Percentiles rank a stretch among this genome's conserved stretches.
phyloP scores from a whole-genome alignment of 2,329 filamentous ascomycete genomes.

The Trichoderma citrinoviride region DNA sequence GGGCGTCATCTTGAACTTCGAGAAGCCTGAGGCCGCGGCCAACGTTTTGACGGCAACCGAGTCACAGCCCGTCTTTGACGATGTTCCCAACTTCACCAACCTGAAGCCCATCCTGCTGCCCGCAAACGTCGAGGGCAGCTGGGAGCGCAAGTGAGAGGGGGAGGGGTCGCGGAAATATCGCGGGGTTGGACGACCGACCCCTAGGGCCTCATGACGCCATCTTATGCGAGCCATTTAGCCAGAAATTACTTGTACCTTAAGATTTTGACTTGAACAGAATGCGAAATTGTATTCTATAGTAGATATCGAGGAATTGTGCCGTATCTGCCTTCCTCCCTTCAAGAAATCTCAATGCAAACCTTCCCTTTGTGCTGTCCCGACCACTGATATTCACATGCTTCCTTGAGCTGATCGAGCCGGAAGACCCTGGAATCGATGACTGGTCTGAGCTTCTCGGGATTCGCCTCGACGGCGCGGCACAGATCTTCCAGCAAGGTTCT shows the following conservation, averaged over 20 bases:
- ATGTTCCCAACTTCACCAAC: constrained; percentile 14
- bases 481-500: not conserved
- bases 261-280: too few species aligned
- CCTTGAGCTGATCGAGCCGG: not conserved
- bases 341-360: constrained; percentile 3
- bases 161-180: not conserved
- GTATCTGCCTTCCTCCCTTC: not conserved
- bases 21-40: not conserved
- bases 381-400: constrained; percentile 5
- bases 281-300: not conserved
- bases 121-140: not conserved
- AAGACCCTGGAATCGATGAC: not conserved
- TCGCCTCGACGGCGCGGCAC: constrained; percentile 1
- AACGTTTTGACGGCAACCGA: not conserved
- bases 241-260: not conserved
- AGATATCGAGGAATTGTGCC: too few species aligned
- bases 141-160: not conserved
- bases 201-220: not conserved
- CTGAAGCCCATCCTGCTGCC: not conserved
- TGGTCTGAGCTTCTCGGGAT: not conserved
- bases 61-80: not conserved
- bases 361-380: constrained; percentile 1
- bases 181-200: not conserved
- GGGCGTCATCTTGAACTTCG: not conserved
- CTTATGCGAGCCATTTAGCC: not conserved